Percentiles rank a stretch among this genome's conserved stretches.
Evolutionary conservation across 805 yeast species (phyloP).

Genomic region (Saccharomycopsis microspora): DNA sequence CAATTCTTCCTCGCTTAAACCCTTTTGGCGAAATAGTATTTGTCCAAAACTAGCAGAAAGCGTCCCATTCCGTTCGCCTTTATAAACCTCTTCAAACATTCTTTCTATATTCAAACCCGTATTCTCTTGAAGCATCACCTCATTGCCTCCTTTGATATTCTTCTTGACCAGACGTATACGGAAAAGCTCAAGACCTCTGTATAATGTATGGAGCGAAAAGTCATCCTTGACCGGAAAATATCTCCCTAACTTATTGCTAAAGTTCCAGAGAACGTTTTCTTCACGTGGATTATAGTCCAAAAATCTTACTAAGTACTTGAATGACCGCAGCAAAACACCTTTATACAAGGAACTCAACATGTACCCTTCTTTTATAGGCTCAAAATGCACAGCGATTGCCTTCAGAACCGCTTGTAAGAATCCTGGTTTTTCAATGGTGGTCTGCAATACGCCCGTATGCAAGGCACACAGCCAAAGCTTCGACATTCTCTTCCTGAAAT

Average conservation of each 20-base stretch:
- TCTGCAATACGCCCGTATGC: too few relatives aligned
- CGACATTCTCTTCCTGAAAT: conserved; percentile 2
- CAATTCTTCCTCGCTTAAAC: neutral
- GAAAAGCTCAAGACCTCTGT: too few relatives aligned
- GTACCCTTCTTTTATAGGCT: conserved; percentile 20
- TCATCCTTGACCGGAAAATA: too few relatives aligned
- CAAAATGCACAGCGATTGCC: conserved; percentile 27
- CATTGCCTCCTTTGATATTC: too few relatives aligned
- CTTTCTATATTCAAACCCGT: too few relatives aligned
- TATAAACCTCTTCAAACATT: too few relatives aligned
- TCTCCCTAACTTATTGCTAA: neutral
- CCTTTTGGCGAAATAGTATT: conserved; percentile 22
- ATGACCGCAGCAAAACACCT: conserved; percentile 24
- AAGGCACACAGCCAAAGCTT: neutral
- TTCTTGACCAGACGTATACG: too few relatives aligned
- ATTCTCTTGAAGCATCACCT: too few relatives aligned
- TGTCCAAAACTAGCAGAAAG: conserved; percentile 31
- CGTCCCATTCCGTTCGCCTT: conserved; percentile 6
- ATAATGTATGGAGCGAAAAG: too few relatives aligned
- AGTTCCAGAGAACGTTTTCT: conserved; percentile 20
- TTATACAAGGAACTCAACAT: conserved; percentile 23
- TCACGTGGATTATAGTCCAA: conserved; percentile 24
- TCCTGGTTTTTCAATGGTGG: neutral
- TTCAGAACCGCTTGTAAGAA: conserved; percentile 21
- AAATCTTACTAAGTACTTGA: conserved; percentile 29